Evolutionary conservation across 169 alveolate species (phyloP).

Genomic region (Eimeria acervulina): DNA sequence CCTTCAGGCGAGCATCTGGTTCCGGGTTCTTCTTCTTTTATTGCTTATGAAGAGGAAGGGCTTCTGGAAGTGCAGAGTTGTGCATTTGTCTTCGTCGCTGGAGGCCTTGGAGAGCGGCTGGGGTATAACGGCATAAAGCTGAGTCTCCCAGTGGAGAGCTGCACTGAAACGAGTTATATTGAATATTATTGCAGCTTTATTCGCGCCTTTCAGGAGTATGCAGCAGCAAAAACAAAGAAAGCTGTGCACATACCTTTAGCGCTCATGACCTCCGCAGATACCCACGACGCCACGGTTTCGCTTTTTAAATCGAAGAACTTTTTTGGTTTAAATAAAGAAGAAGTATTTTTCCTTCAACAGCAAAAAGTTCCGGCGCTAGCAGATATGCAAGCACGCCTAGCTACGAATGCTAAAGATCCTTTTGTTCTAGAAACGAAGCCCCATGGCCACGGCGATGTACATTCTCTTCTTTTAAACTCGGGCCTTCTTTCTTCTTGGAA

Average conservation of each 20-base stretch:
- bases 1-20: conserved; percentile 90
- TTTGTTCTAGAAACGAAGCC: conserved; percentile 92
- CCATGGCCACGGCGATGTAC: conserved; percentile 98
- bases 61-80: conserved; percentile 84
- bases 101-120: conserved; percentile 97
- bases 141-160: conserved; percentile 88
- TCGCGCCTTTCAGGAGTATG: conserved; percentile 80
- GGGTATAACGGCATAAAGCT: conserved; percentile 96
- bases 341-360: conserved; percentile 93
- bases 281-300: conserved; percentile 92
- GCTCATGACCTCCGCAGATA: conserved; percentile 97
- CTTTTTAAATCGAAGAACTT: conserved; percentile 89
- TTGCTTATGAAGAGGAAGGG: conserved; percentile 73
- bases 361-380: conserved; percentile 97
- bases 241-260: conserved; percentile 90
- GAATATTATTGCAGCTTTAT: conserved; percentile 91
- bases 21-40: conserved; percentile 23
- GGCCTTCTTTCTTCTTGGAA: conserved; percentile 87
- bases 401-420: conserved; percentile 85
- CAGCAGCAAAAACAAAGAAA: background rate
- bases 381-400: conserved; percentile 93
- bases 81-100: conserved; percentile 97
- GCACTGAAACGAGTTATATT: conserved; percentile 89
- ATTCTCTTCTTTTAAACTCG: conserved; percentile 91
- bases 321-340: conserved; percentile 92